Evolutionary conservation across 78 protist genomes (phyloP).

Genomic region (Isochrysis galbana): DNA sequence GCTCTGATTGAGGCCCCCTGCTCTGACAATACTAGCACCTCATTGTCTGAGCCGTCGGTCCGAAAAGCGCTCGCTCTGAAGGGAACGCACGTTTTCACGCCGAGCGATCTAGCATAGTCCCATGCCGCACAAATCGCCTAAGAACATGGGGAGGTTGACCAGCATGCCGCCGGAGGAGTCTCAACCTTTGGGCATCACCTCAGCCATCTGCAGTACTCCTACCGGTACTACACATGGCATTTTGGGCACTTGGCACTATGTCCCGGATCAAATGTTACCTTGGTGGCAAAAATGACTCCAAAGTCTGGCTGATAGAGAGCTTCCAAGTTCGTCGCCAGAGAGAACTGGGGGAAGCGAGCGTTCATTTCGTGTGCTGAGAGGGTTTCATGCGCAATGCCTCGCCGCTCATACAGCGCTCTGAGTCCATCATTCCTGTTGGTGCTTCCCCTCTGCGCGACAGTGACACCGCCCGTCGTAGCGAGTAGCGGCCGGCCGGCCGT

Average conservation of each 20-base stretch:
- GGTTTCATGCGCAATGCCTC: not conserved
- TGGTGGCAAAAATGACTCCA: not conserved
- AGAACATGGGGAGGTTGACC: too few species aligned
- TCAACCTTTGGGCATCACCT: too few species aligned
- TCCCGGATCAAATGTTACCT: too few species aligned
- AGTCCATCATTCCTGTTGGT: not conserved
- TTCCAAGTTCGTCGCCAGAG: not conserved
- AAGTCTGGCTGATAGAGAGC: slow-evolving; percentile 2
- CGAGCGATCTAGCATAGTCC: not conserved
- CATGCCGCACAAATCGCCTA: not conserved
- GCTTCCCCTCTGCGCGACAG: not conserved
- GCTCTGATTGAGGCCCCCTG: not conserved
- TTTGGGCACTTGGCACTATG: too few species aligned
- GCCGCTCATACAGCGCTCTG: not conserved
- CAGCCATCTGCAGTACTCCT: too few species aligned
- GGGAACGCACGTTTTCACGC: not conserved
- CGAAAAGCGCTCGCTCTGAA: not conserved
- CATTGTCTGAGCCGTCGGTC: not conserved
- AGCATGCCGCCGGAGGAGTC: too few species aligned
- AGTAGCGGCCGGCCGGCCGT: not conserved
- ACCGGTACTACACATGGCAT: too few species aligned
- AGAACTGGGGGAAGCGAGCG: not conserved
- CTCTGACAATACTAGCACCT: not conserved
- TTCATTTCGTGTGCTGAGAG: not conserved
- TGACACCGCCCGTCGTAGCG: not conserved